phyloP scores from a whole-genome alignment of 495 filamentous ascomycete species.

The Aspergillus carlsbadensis region DNA sequence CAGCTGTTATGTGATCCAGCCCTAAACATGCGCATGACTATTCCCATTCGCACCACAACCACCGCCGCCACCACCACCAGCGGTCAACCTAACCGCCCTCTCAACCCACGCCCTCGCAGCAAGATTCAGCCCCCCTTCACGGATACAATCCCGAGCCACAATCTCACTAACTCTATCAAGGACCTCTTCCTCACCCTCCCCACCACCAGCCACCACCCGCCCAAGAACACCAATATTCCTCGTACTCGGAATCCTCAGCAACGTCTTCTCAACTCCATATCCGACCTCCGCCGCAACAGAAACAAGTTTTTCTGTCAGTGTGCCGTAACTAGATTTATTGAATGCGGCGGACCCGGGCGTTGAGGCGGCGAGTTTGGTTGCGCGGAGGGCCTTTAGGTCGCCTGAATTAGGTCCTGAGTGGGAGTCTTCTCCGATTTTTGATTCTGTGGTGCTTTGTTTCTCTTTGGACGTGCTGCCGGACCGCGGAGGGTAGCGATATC shows the following conservation, averaged over 20 bases:
- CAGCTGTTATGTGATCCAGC: background rate
- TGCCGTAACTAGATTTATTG: conserved; percentile 64
- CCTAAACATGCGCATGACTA: background rate
- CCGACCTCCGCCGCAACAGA: conserved; percentile 66
- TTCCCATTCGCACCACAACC: too few species aligned
- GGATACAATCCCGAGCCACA: conserved; percentile 41
- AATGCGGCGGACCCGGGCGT: conserved; percentile 27
- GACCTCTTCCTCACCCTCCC: conserved; percentile 1
- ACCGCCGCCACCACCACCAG: background rate
- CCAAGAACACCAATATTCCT: conserved; percentile 81
- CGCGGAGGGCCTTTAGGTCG: conserved; percentile 43
- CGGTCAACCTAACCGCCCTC: conserved; percentile 25
- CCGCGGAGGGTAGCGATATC: conserved; percentile 62
- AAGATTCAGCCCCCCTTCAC: conserved; percentile 34
- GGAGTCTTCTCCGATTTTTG: conserved; percentile 27
- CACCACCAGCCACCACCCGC: conserved; percentile 19
- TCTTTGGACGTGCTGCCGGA: background rate
- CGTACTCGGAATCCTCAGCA: conserved; percentile 85
- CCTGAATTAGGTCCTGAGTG: too few species aligned
- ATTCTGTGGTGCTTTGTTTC: conserved; percentile 14
- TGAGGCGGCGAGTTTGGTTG: conserved; percentile 33
- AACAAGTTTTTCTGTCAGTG: conserved; percentile 68
- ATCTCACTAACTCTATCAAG: conserved; percentile 26
- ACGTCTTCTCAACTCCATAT: conserved; percentile 73
- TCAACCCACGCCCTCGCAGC: conserved; percentile 48